phyloP scores from a whole-genome alignment of 2,329 filamentous ascomycete genomes.

The Cercospora sp. region DNA sequence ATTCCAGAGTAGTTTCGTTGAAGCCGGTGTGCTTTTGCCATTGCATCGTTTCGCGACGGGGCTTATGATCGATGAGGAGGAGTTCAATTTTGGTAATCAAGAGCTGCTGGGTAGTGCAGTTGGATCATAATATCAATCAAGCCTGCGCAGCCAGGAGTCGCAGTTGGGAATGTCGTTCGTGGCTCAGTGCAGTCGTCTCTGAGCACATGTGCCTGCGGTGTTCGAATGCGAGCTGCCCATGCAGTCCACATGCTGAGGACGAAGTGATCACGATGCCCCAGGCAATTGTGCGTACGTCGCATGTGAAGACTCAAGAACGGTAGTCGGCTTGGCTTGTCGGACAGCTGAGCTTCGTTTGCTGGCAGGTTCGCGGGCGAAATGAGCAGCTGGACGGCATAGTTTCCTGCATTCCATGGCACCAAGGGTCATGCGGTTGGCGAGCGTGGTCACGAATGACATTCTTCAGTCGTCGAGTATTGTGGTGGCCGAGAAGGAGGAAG shows the following conservation, averaged over 20 bases:
- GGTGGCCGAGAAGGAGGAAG: neutral
- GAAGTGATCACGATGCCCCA: neutral
- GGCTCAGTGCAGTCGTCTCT: neutral
- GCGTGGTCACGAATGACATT: neutral
- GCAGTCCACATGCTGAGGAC: neutral
- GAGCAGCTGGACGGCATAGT: neutral
- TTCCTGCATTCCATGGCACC: neutral
- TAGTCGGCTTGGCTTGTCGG: neutral
- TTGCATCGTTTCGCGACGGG: constrained; percentile 18
- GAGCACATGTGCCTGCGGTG: neutral
- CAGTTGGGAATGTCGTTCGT: neutral
- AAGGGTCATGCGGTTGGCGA: neutral
- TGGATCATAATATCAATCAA: neutral
- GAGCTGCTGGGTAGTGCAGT: neutral
- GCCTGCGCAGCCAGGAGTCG: neutral
- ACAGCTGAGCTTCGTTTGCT: neutral
- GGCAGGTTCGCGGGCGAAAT: neutral
- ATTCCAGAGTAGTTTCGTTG: constrained; percentile 12
- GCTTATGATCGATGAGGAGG: constrained; percentile 17
- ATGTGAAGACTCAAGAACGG: neutral
- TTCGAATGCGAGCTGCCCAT: neutral
- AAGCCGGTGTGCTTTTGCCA: constrained; percentile 14
- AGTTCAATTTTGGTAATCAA: constrained; percentile 7
- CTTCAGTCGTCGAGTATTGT: neutral
- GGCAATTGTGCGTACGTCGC: neutral